phyloP scores from a whole-genome alignment of 176 grass and related monocot genomes.

The Musa itinerans region DNA sequence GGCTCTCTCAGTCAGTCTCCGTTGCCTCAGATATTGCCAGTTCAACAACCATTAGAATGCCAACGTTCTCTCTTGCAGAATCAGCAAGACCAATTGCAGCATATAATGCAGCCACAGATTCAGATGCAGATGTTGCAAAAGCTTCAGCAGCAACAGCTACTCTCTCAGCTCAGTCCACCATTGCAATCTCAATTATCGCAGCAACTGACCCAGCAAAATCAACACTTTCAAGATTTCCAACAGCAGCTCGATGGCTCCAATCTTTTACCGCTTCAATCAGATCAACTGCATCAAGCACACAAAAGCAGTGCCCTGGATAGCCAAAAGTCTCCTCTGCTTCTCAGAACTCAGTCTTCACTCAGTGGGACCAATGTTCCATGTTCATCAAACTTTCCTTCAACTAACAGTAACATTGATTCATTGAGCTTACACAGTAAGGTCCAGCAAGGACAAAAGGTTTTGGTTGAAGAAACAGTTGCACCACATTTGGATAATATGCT shows the following conservation, averaged over 20 bases:
- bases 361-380: slow-evolving; percentile 46
- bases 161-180: slow-evolving; percentile 73
- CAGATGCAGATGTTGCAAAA: slow-evolving; percentile 95
- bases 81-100: slow-evolving; percentile 72
- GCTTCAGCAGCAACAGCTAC: slow-evolving; percentile 79
- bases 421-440: slow-evolving; percentile 46
- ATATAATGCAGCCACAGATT: slow-evolving; percentile 63
- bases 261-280: slow-evolving; percentile 29
- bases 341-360: slow-evolving; percentile 51
- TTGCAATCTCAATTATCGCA: slow-evolving; percentile 63
- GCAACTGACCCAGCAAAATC: slow-evolving; percentile 65
- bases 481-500: slow-evolving; percentile 67
- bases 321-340: slow-evolving; percentile 48
- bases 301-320: slow-evolving; percentile 32
- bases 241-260: slow-evolving; percentile 38
- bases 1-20: slow-evolving; percentile 45
- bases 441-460: slow-evolving; percentile 55
- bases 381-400: slow-evolving; percentile 45
- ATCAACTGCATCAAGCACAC: slow-evolving; percentile 50
- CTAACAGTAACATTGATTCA: slow-evolving; percentile 41
- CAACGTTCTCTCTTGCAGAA: slow-evolving; percentile 67
- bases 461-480: slow-evolving; percentile 31
- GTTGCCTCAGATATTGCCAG: slow-evolving; percentile 38
- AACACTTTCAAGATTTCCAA: slow-evolving; percentile 67
- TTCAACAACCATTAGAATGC: slow-evolving; percentile 61